These are phyloP conservation scores for Venturia aucupariae DNA, from an alignment of 2,329 filamentous ascomycete species.

Conservation along the genomic window DNA sequence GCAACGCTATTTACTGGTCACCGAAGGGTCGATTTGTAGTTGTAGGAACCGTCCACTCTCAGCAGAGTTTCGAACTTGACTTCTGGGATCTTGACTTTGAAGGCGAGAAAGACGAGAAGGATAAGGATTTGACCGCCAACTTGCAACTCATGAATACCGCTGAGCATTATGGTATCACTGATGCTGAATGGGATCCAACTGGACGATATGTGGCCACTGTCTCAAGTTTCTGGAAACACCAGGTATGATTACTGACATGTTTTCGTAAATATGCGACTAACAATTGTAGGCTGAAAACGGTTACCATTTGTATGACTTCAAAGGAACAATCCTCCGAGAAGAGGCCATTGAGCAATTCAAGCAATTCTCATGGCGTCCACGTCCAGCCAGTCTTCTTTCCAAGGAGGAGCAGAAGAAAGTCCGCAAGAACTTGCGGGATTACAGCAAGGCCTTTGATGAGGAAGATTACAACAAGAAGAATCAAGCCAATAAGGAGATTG, in stretches of 20 bases:
- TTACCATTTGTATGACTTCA: constrained; percentile 97
- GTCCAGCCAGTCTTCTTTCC: constrained; percentile 78
- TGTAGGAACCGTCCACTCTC: constrained; percentile 83
- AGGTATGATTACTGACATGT: constrained; percentile 49
- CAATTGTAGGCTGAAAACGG: constrained; percentile 85
- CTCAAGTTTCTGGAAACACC: constrained; percentile 91
- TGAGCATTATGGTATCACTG: constrained; percentile 96
- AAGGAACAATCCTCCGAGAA: constrained; percentile 78
- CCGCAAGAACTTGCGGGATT: constrained; percentile 96
- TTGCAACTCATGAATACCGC: constrained; percentile 86
- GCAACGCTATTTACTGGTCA: constrained; percentile 99
- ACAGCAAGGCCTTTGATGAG: constrained; percentile 89
- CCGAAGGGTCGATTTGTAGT: constrained; percentile 92
- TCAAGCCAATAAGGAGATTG: constrained; percentile 85
- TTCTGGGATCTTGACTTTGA: constrained; percentile 98
- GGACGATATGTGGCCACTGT: constrained; percentile 90
- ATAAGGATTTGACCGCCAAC: constrained; percentile 92
- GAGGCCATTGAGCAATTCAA: constrained; percentile 95
- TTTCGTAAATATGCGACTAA: background rate
- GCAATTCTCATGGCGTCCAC: constrained; percentile 90
- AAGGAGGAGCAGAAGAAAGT: constrained; percentile 98
- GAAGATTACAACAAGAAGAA: constrained; percentile 90
- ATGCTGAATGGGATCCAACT: constrained; percentile 96
- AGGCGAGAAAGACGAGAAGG: constrained; percentile 84
- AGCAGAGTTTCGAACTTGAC: constrained; percentile 89